Percentiles rank a stretch among this genome's conserved stretches.
Evolutionary conservation across 768 basidiomycete species (phyloP).

Genomic region (Boletus rubescentipes): DNA sequence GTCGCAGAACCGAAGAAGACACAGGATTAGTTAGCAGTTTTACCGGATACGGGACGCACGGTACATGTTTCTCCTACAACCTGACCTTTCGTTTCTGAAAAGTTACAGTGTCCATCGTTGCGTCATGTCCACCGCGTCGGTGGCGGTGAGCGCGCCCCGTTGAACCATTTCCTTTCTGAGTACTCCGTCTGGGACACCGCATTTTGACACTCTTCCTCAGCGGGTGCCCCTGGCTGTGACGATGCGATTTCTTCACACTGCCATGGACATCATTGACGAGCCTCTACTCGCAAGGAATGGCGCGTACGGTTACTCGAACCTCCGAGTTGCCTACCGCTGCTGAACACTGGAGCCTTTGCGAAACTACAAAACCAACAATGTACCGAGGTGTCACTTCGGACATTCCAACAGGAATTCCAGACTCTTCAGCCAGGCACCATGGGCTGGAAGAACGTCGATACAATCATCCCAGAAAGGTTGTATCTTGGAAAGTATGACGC

Average conservation of each 20-base stretch:
- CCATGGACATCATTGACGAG: slow-evolving; percentile 23
- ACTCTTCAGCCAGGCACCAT: slow-evolving; percentile 24
- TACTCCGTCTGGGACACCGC: slow-evolving; percentile 32
- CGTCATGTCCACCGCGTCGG: slow-evolving; percentile 27
- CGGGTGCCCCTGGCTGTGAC: slow-evolving; percentile 34
- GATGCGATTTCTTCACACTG: slow-evolving; percentile 32
- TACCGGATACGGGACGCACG: slow-evolving; percentile 24
- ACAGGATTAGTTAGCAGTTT: slow-evolving; percentile 25
- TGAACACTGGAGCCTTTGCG: slow-evolving; percentile 18
- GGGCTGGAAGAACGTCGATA: slow-evolving; percentile 66
- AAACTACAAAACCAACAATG: slow-evolving; percentile 38
- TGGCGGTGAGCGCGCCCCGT: slow-evolving; percentile 34
- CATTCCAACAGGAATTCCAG: slow-evolving; percentile 32
- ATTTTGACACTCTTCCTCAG: slow-evolving; percentile 23
- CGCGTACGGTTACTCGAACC: slow-evolving; percentile 31
- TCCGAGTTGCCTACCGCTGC: slow-evolving; percentile 30
- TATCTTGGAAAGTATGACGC: slow-evolving; percentile 72
- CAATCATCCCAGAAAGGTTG: slow-evolving; percentile 62
- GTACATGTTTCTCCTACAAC: slow-evolving; percentile 5
- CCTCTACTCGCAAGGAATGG: slow-evolving; percentile 22
- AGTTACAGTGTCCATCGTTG: slow-evolving; percentile 12
- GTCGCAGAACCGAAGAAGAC: background rate
- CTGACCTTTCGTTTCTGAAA: slow-evolving; percentile 9
- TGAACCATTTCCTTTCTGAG: slow-evolving; percentile 22
- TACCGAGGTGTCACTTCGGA: slow-evolving; percentile 13